Evolutionary conservation across 495 filamentous ascomycete genomes (phyloP).

Genomic region (Penicillium bialowiezense): DNA sequence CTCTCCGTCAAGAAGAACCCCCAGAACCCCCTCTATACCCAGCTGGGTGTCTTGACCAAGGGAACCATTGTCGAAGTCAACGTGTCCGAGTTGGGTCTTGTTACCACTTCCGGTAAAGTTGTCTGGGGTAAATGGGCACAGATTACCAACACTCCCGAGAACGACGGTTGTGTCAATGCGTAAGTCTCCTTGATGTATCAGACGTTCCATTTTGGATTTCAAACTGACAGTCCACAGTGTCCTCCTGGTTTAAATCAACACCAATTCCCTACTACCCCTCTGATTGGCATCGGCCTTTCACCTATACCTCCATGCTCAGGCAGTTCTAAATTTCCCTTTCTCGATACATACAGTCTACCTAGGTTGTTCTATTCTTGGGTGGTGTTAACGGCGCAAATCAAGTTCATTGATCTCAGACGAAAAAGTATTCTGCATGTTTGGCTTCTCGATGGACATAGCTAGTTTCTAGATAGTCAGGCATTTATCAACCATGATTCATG

Average conservation of each 20-base stretch:
- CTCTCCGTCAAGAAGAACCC: conserved; percentile 98
- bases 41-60: conserved; percentile 89
- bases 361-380: conserved; percentile 19
- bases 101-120: conserved; percentile 89
- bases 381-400: conserved; percentile 30
- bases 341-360: conserved; percentile 19
- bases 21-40: conserved; percentile 90
- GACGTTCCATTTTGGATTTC: not conserved
- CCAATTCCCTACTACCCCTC: conserved; percentile 8
- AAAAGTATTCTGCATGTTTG: conserved; percentile 27
- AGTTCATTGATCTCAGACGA: conserved; percentile 22
- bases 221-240: conserved; percentile 15
- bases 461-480: conserved; percentile 19
- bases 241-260: conserved; percentile 28
- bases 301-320: conserved; percentile 26
- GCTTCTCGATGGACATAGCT: conserved; percentile 16
- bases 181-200: conserved; percentile 17
- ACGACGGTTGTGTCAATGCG: conserved; percentile 78
- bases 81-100: conserved; percentile 87
- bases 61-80: conserved; percentile 97
- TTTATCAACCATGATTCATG: conserved; percentile 17
- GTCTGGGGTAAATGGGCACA: conserved; percentile 89
- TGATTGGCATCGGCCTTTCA: conserved; percentile 17
- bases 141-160: conserved; percentile 67
- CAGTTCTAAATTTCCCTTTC: conserved; percentile 21